phyloP scores from a whole-genome alignment of 2,329 filamentous ascomycete species.

The Helotiales sp. region DNA sequence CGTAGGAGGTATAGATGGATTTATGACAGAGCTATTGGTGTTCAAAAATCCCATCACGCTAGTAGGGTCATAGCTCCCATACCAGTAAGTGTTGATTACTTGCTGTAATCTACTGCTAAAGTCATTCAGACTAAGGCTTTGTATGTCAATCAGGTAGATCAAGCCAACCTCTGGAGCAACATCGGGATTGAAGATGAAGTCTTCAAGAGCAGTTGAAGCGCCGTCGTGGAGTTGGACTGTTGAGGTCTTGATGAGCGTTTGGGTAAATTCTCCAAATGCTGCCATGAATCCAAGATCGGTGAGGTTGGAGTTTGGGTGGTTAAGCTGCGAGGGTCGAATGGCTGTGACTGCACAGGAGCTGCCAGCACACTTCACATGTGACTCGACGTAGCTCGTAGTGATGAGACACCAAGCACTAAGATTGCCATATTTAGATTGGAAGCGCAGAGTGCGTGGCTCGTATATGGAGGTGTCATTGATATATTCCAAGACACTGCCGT shows the following conservation, averaged over 20 bases:
- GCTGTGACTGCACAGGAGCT: no score
- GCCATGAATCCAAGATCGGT: not conserved
- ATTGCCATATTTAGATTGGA: no score
- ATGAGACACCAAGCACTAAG: no score
- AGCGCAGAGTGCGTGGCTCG: no score
- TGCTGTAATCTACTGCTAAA: not conserved
- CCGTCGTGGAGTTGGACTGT: not conserved
- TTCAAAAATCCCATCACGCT: not conserved
- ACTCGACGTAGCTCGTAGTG: no score
- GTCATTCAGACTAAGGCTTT: not conserved
- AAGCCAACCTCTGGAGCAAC: not conserved
- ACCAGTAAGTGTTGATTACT: not conserved
- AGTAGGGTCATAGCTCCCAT: not conserved
- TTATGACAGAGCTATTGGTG: no score
- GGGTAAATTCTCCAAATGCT: not conserved
- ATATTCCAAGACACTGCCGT: no score
- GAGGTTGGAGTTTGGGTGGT: not conserved
- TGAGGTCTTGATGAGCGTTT: not conserved
- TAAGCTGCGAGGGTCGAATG: no score
- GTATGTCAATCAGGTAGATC: not conserved
- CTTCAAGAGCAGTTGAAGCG: not conserved
- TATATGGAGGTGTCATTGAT: no score
- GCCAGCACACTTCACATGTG: no score
- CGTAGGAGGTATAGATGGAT: not conserved
- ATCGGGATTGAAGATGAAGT: not conserved